Evolutionary conservation across 306 rosid genomes (phyloP).

Genomic region (Datisca glomerata): DNA sequence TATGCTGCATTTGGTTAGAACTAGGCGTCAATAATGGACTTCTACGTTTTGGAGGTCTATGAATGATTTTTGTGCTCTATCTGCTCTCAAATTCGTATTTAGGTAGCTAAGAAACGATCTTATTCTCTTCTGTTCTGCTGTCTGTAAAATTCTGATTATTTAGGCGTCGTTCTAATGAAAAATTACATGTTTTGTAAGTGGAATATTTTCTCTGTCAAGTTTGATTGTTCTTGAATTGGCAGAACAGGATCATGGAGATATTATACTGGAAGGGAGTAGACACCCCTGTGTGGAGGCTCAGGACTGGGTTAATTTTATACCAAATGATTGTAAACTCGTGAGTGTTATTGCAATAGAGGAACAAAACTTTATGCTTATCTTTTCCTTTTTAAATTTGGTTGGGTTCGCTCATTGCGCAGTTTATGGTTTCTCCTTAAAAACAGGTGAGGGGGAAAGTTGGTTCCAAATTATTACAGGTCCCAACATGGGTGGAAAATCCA

Average conservation of each 20-base stretch:
- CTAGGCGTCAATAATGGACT: too few species aligned
- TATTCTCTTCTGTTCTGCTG: too few species aligned
- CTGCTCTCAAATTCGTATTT: too few species aligned
- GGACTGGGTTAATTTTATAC: constrained; percentile 97
- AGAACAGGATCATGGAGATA: constrained; percentile 69
- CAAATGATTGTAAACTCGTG: constrained; percentile 91
- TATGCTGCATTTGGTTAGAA: too few species aligned
- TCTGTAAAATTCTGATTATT: too few species aligned
- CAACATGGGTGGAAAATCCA: constrained; percentile 98
- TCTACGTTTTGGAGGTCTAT: too few species aligned
- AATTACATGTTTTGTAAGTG: neutral
- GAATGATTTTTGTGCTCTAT: too few species aligned
- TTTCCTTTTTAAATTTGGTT: constrained; percentile 9
- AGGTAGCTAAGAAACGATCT: too few species aligned
- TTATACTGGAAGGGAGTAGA: constrained; percentile 79
- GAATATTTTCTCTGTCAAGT: constrained; percentile 6
- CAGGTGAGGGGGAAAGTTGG: constrained; percentile 93
- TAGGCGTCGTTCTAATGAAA: too few species aligned
- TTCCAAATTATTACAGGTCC: constrained; percentile 95
- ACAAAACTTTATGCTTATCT: constrained; percentile 3
- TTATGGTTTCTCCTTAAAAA: constrained; percentile 10
- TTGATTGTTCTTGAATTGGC: constrained; percentile 14
- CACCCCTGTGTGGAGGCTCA: constrained; percentile 99
- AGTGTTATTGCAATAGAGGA: constrained; percentile 31
- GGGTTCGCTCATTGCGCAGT: constrained; percentile 1